Percentiles rank a stretch among this genome's conserved stretches.
These are phyloP conservation scores for Suaeda aralocaspica DNA, from an alignment of 148 eudicot species.

Conservation along the genomic window DNA sequence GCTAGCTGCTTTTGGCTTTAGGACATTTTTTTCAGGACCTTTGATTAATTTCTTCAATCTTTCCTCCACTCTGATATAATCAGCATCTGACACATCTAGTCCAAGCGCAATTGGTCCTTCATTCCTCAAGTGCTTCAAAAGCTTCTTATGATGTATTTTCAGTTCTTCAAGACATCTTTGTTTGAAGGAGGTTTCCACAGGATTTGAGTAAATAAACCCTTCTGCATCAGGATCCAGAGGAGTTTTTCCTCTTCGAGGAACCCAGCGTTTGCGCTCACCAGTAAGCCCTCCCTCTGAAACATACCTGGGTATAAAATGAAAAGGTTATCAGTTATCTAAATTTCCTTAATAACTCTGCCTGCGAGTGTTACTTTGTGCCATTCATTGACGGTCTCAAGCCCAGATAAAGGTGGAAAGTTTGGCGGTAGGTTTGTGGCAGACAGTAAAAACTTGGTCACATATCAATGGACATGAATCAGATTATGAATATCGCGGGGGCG, in stretches of 20 bases:
- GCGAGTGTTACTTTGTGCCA: too few relatives aligned
- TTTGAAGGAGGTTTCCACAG: constrained; percentile 87
- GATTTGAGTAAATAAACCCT: constrained; percentile 72
- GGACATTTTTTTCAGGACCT: constrained; percentile 67
- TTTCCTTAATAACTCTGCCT: too few relatives aligned
- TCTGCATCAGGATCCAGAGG: constrained; percentile 95
- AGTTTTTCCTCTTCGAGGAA: constrained; percentile 90
- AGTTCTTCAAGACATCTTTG: constrained; percentile 84
- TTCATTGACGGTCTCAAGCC: too few relatives aligned
- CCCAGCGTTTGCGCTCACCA: constrained; percentile 97
- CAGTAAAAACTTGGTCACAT: too few relatives aligned
- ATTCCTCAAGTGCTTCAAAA: constrained; percentile 57
- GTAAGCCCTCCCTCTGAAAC: constrained; percentile 93
- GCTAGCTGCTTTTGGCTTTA: constrained; percentile 98
- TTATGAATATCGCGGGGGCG: too few relatives aligned
- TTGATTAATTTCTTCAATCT: constrained; percentile 71
- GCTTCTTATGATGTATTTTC: constrained; percentile 69
- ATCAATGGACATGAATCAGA: too few relatives aligned
- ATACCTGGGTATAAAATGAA: constrained; percentile 46
- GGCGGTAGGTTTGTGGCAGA: too few relatives aligned
- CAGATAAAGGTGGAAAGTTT: too few relatives aligned
- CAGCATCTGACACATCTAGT: constrained; percentile 58
- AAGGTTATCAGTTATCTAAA: neutral
- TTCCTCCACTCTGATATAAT: constrained; percentile 79
- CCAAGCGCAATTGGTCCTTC: constrained; percentile 76